These are phyloP conservation scores for Fusarium aywerte DNA, from an alignment of 2,329 filamentous ascomycete species.

Conservation along the genomic window DNA sequence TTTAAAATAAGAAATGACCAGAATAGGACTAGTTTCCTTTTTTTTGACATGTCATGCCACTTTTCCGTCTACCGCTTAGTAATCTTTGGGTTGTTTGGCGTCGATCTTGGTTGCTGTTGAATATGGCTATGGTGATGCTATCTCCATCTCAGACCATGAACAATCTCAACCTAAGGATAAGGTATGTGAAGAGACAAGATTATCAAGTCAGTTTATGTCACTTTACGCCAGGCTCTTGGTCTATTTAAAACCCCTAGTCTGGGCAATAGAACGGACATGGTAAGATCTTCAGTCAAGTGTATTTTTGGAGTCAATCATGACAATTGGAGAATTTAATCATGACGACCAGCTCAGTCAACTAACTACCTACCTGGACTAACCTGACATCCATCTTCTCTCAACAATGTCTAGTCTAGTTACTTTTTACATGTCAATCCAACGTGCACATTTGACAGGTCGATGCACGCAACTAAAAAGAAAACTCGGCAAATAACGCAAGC, in stretches of 20 bases:
- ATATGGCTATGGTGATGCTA: conserved; percentile 31
- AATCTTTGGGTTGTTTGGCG: neutral
- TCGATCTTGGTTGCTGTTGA: conserved; percentile 8
- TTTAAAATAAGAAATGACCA: neutral
- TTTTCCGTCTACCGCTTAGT: conserved; percentile 1
- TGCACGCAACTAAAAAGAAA: neutral
- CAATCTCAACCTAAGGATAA: too few species aligned
- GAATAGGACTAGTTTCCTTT: neutral
- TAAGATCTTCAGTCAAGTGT: neutral
- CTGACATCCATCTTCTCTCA: neutral
- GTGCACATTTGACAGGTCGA: conserved; percentile 9
- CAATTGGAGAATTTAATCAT: neutral
- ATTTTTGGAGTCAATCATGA: neutral
- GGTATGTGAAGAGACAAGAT: too few species aligned
- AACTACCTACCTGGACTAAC: neutral
- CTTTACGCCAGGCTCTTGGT: too few species aligned
- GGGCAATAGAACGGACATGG: conserved; percentile 20
- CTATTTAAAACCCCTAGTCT: too few species aligned
- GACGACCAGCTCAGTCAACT: neutral
- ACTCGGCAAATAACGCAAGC: conserved; percentile 31
- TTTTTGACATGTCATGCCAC: conserved; percentile 10
- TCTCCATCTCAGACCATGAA: conserved; percentile 7
- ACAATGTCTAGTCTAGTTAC: neutral
- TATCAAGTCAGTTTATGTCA: too few species aligned
- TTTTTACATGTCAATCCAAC: neutral